phyloP scores from a whole-genome alignment of 2,329 filamentous ascomycete genomes.

The Elsinoe necatrix region DNA sequence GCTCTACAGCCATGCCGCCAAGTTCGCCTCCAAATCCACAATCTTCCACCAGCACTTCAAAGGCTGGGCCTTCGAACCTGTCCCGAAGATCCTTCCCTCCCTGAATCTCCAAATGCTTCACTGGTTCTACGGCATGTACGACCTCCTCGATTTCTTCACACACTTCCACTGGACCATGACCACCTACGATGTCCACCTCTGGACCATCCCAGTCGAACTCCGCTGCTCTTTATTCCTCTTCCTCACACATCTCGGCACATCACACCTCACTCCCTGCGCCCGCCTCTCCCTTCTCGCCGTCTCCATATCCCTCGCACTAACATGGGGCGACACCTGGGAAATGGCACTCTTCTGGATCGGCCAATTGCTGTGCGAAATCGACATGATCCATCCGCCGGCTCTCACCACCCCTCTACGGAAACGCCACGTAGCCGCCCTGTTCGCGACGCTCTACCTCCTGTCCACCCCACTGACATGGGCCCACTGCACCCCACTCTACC shows the following conservation, averaged over 20 bases:
- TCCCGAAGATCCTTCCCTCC: slow-evolving; percentile 15
- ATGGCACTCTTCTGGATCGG: slow-evolving; percentile 49
- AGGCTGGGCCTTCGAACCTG: slow-evolving; percentile 19
- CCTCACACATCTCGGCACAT: slow-evolving; percentile 41
- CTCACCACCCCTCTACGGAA: background rate
- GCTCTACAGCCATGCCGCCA: slow-evolving; percentile 5
- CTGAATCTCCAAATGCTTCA: slow-evolving; percentile 21
- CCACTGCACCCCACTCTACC: slow-evolving; percentile 45
- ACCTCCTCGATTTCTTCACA: slow-evolving; percentile 21
- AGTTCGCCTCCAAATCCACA: slow-evolving; percentile 1
- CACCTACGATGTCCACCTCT: slow-evolving; percentile 51
- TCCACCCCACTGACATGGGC: slow-evolving; percentile 38
- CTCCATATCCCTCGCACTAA: slow-evolving; percentile 37
- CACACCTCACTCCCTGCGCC: slow-evolving; percentile 10
- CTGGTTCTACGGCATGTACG: slow-evolving; percentile 34
- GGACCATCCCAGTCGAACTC: slow-evolving; percentile 57
- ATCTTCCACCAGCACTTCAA: slow-evolving; percentile 16
- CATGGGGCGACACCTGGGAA: slow-evolving; percentile 46
- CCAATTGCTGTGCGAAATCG: slow-evolving; percentile 48
- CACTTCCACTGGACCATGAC: slow-evolving; percentile 20
- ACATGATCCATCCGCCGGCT: slow-evolving; percentile 33
- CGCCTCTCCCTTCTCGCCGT: slow-evolving; percentile 38
- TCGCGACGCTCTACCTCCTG: slow-evolving; percentile 47
- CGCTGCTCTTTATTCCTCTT: slow-evolving; percentile 52
- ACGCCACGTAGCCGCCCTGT: slow-evolving; percentile 36